Conservation (phyloP, 331 rosid genomes). For the Malus hybrid region DNA sequence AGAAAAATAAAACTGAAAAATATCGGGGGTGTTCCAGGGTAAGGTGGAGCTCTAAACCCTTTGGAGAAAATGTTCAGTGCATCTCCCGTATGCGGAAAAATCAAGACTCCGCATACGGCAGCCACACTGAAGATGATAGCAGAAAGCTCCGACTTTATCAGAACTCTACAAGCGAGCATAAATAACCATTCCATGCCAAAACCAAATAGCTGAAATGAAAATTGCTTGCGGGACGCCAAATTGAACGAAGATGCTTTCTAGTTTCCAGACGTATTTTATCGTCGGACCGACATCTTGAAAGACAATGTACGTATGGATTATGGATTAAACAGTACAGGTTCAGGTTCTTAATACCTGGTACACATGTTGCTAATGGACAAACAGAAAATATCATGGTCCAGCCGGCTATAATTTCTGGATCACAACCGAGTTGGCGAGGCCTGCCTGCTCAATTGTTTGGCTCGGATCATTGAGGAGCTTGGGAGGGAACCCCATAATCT, state of each 20-base stretch:
- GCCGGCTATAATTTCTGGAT: conserved; percentile 73
- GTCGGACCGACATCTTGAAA: background rate
- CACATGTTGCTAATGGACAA: conserved; percentile 2
- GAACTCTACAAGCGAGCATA: background rate
- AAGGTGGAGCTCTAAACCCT: background rate
- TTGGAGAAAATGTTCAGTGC: background rate
- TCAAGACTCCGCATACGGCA: background rate
- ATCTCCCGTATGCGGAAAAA: background rate
- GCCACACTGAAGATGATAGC: background rate
- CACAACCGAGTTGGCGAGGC: conserved; percentile 89
- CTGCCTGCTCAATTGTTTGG: conserved; percentile 80
- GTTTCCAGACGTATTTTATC: background rate
- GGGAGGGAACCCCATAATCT: conserved; percentile 93
- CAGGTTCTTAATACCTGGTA: conserved; percentile 17
- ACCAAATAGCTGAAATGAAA: background rate
- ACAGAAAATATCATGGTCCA: conserved; percentile 8
- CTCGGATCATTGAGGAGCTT: conserved; percentile 61
- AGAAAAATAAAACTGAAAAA: too few relatives aligned
- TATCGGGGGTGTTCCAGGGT: background rate
- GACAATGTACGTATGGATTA: background rate
- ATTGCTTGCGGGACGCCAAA: background rate
- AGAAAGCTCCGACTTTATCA: background rate
- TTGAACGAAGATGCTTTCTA: background rate
- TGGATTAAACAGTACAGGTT: conserved; percentile 14
- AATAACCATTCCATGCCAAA: background rate